Base-by-base conservation (phyloP, 768 basidiomycete genomes). In the Mycena vitilis region DNA sequence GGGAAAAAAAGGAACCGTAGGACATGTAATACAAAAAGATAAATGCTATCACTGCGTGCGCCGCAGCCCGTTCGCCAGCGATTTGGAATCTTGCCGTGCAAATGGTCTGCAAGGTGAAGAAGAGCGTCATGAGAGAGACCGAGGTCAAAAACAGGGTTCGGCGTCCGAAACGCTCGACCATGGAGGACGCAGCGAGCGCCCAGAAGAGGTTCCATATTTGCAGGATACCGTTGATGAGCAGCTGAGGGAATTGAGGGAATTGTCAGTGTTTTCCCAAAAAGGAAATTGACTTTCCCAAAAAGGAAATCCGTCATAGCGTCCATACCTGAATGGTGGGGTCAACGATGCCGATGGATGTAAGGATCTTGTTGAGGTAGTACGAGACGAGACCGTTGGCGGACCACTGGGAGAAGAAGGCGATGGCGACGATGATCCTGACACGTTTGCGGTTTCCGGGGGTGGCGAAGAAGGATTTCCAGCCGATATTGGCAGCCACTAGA, bases 1-100 rank as follows among this genome's bases (percentile, higher is more conserved):
- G n/a, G n/a, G n/a, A n/a, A n/a, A n/a, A n/a, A n/a, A n/a, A n/a
- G n/a, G n/a, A n/a, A n/a, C n/a, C n/a, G n/a, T n/a, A n/a, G n/a
- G n/a, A n/a, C n/a, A n/a, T n/a, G n/a, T 92, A 93, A 82, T 88
- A 95, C 65, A 95, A 77, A 87, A 94, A 95, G 79, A 95, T 92
- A 82, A 94, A 91, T 4, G 87, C 92, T 66, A 95, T 91, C 78
- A 94, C 88, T 23, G 91, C 85, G 73, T 93, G 88, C 8, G 87
- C 89, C 10, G 91, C 88, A 5, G 76, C 75, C 16, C 74, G 22
- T 48, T 76, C 75, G 2, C 79, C 75, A 23, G 80, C 79, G 48
- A 87, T 78, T 13, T 83, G 81, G 76, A 85, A 93, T 61, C 83
- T 77, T 4, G 89, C 85, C 38, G 89, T 88, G 77, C 88, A 89